Evolutionary conservation across 2,329 filamentous ascomycete species (phyloP).

Genomic region (Alternaria sp.): DNA sequence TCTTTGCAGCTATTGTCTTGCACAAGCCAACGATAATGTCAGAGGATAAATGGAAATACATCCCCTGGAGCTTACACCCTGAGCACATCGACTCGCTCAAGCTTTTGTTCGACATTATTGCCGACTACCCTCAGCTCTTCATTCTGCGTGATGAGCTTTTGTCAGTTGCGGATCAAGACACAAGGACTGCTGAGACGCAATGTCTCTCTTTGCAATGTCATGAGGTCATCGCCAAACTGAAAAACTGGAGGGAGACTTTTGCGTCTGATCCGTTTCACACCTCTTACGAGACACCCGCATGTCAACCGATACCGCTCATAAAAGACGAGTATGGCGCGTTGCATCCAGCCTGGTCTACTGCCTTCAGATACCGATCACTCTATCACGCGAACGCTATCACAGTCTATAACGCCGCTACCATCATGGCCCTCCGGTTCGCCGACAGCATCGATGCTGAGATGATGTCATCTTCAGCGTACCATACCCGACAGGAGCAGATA

Average conservation of each 20-base stretch:
- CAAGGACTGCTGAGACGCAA: not conserved
- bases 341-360: not conserved
- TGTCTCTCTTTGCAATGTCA: not conserved
- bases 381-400: not conserved
- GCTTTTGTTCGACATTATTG: constrained; percentile 1
- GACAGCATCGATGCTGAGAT: not conserved
- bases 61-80: not conserved
- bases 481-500: not conserved
- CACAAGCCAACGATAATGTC: constrained; percentile 3
- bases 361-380: not conserved
- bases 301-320: not conserved
- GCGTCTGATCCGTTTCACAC: not conserved
- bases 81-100: not conserved
- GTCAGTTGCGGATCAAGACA: not conserved
- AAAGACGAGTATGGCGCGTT: not conserved
- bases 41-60: not conserved
- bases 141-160: not conserved
- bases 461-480: not conserved
- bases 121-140: not conserved
- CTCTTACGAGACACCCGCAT: not conserved
- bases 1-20: not conserved
- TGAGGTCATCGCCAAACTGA: not conserved
- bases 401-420: not conserved
- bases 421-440: not conserved
- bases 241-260: not conserved